phyloP scores from a whole-genome alignment of 78 protist species.

The Emiliania huxleyi region DNA sequence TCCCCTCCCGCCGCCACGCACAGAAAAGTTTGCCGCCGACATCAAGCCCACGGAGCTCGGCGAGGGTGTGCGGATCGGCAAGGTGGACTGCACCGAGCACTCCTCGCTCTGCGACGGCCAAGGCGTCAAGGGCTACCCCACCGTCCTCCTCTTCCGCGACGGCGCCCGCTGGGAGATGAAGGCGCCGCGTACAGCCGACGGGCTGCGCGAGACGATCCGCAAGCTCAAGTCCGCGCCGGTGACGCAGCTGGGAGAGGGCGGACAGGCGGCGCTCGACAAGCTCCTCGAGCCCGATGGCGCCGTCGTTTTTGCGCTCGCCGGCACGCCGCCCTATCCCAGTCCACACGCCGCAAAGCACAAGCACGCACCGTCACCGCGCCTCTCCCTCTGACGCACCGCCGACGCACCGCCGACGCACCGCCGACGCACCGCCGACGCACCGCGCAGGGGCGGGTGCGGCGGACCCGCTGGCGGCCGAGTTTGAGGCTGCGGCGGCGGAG shows the following conservation, averaged over 20 bases:
- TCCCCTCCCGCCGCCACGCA: no score
- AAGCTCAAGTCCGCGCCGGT: not conserved
- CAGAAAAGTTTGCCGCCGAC: not conserved
- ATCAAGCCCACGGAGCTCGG: not conserved
- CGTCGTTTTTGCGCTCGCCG: not conserved
- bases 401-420: no score
- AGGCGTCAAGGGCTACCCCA: conserved; percentile 37
- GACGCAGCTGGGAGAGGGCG: not conserved
- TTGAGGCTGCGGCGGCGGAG: not conserved
- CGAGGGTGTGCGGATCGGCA: not conserved
- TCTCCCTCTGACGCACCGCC: no score
- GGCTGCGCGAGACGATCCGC: not conserved
- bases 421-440: no score
- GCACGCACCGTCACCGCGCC: no score
- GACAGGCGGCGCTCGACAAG: not conserved
- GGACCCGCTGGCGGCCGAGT: not conserved
- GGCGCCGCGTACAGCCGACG: not conserved
- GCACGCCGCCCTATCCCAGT: not conserved
- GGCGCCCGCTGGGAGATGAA: not conserved
- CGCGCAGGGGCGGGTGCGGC: no score
- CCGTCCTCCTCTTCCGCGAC: not conserved
- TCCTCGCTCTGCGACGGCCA: not conserved
- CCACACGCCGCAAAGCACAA: not conserved
- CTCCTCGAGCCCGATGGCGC: not conserved
- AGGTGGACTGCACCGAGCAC: conserved; percentile 3